Base-by-base conservation (phyloP, 1,284 basidiomycete genomes). In the Rhodotorula sp. region DNA sequence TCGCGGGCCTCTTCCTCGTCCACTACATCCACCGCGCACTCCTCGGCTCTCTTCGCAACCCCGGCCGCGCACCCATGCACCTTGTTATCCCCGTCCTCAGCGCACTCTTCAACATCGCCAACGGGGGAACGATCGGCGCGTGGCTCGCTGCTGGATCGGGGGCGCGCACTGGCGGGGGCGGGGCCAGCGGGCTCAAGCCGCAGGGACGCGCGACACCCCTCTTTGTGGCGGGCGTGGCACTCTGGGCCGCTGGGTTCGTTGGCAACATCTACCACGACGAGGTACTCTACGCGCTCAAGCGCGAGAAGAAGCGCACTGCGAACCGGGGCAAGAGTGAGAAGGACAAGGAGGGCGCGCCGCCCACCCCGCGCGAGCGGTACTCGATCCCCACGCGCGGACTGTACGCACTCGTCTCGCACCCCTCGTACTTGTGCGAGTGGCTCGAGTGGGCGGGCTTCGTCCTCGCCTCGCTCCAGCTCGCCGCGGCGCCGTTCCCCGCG, bases 381-480 rank as follows among this genome's bases (percentile, higher is more conserved):
- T 66, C 72, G 21, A 76, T 80, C 66, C 79, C 79, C 1, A 60
- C 63, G 21, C 74, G 77, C 19, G 72, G 78, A 15, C 64, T 79
- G 13, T 79, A 76, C 62, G 44, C 56, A 21, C 46, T 62, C 58
- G 51, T 78, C 37, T 73, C 70, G 8, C 75, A 78, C 61, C 79
- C 79, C 27, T 61, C 70, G 21, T 80, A 80, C 63, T 66, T 69
- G 6, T 69, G 67, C 65, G 79, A 80, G 41, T 80, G 79, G 79
- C 22, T 78, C 62, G 79, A 80, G 50, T 80, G 79, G 79, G 39
- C 59, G n/a, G 79, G 79, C 17, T 76, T 55, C 62, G 7, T 37
- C n/a, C 39, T 76, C 55, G 44, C 53, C 6, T 39, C 69, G 15
- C 22, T 66, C 17, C 34, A 65, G 5, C 69, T 71, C 62, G 36